phyloP scores from a whole-genome alignment of 1,139 yeast genomes.

The Geotrichum carabidarum region DNA sequence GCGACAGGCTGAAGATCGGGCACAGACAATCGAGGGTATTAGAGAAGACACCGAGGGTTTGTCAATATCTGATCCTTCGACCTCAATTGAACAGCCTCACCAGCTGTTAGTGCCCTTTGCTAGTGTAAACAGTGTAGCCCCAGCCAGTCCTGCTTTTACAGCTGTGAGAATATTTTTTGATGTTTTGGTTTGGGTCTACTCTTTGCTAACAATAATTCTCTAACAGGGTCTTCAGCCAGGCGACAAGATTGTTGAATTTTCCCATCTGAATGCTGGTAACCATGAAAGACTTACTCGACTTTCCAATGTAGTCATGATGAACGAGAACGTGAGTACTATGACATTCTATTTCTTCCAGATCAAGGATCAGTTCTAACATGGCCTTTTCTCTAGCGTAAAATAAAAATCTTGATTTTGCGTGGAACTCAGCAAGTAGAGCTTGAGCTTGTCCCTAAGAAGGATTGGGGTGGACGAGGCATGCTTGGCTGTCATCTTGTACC shows the following conservation, averaged over 20 bases:
- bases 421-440: slow-evolving; percentile 31
- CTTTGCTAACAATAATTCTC: slow-evolving; percentile 31
- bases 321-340: slow-evolving; percentile 16
- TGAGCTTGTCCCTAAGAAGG: slow-evolving; percentile 47
- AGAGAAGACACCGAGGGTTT: slow-evolving; percentile 5
- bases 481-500: slow-evolving; percentile 67
- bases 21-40: slow-evolving; percentile 1
- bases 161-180: slow-evolving; percentile 28
- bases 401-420: slow-evolving; percentile 42
- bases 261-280: slow-evolving; percentile 50
- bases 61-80: slow-evolving; percentile 7
- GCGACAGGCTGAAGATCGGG: slow-evolving; percentile 5
- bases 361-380: not conserved
- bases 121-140: slow-evolving; percentile 42
- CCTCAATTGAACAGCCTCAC: not conserved
- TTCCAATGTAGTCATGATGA: slow-evolving; percentile 33
- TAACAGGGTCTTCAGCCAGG: slow-evolving; percentile 35
- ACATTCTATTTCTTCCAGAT: not conserved
- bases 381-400: slow-evolving; percentile 26
- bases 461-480: slow-evolving; percentile 69
- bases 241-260: slow-evolving; percentile 53
- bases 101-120: slow-evolving; percentile 47
- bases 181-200: slow-evolving; percentile 6
- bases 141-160: slow-evolving; percentile 32
- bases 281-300: slow-evolving; percentile 45